phyloP scores from a whole-genome alignment of 108 stramenopile species.

The Cyclotella choctawhatcheeana region DNA sequence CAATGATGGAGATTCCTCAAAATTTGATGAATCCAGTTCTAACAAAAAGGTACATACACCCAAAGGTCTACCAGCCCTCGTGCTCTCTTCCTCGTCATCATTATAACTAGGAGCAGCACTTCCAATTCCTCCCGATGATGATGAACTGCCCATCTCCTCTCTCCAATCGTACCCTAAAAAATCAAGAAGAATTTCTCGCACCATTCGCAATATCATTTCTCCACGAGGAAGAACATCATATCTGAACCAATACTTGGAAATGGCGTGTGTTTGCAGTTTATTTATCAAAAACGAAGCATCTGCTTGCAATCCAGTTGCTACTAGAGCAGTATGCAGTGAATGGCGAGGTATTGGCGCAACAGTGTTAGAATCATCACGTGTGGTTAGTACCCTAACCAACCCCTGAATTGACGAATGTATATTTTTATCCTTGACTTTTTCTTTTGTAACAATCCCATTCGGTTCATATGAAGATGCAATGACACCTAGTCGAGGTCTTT shows the following conservation, averaged over 20 bases:
- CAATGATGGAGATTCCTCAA: slow-evolving; percentile 9
- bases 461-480: background rate
- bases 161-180: slow-evolving; percentile 39
- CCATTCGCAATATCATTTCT: slow-evolving; percentile 17
- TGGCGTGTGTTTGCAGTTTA: slow-evolving; percentile 22
- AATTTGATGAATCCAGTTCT: slow-evolving; percentile 12
- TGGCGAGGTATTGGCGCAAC: background rate
- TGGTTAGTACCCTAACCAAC: slow-evolving; percentile 20
- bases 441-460: background rate
- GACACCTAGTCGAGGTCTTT: slow-evolving; percentile 22
- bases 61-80: slow-evolving; percentile 43
- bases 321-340: slow-evolving; percentile 28
- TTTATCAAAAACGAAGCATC: slow-evolving; percentile 24
- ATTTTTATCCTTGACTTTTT: background rate
- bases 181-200: slow-evolving; percentile 35
- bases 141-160: slow-evolving; percentile 19
- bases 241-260: slow-evolving; percentile 44
- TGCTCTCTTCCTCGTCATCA: slow-evolving; percentile 20
- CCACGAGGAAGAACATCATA: slow-evolving; percentile 29
- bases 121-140: slow-evolving; percentile 34
- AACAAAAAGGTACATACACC: slow-evolving; percentile 40
- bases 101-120: slow-evolving; percentile 36
- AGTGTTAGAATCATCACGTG: slow-evolving; percentile 16
- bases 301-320: slow-evolving; percentile 23
- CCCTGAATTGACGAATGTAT: slow-evolving; percentile 23